Conservation (phyloP, 2,329 filamentous ascomycete species). For the Nothomitra cinnamomea region DNA sequence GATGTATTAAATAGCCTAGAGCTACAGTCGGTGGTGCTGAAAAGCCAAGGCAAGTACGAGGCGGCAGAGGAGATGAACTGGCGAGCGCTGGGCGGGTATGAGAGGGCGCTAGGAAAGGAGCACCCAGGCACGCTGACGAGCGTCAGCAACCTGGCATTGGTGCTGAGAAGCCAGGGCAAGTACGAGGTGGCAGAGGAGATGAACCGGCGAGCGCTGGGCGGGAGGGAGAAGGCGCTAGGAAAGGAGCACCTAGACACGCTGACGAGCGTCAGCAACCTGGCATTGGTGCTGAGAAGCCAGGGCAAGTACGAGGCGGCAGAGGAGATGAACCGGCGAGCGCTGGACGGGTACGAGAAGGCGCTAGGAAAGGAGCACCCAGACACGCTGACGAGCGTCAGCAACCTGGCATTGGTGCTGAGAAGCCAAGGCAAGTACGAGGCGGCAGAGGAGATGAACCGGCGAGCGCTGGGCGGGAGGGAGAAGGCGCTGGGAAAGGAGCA, state of each 20-base stretch:
- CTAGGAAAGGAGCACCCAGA: not conserved
- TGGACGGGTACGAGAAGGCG: not conserved
- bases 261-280: slow-evolving; percentile 2
- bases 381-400: not conserved
- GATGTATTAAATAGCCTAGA: not conserved
- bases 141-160: slow-evolving; percentile 1
- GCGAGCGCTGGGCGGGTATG: not conserved
- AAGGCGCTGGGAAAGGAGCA: not conserved
- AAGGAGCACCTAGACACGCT: not conserved
- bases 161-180: not conserved
- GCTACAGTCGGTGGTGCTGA: not conserved
- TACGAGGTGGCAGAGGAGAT: not conserved
- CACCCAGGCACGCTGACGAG: not conserved
- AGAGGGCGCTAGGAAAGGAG: not conserved
- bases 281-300: not conserved
- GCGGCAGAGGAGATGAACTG: not conserved
- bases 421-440: slow-evolving; percentile 3
- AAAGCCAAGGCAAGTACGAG: not conserved
- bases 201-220: not conserved
- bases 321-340: not conserved
- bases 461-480: not conserved
- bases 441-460: not conserved
- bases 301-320: slow-evolving; percentile 4
- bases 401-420: not conserved
- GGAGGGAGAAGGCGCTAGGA: not conserved